A percentile compares a stretch with the other conserved stretches of the same genome.
Evolutionary conservation across 352 stramenopile species (phyloP).

Genomic region (Phytophthora ramorum): DNA sequence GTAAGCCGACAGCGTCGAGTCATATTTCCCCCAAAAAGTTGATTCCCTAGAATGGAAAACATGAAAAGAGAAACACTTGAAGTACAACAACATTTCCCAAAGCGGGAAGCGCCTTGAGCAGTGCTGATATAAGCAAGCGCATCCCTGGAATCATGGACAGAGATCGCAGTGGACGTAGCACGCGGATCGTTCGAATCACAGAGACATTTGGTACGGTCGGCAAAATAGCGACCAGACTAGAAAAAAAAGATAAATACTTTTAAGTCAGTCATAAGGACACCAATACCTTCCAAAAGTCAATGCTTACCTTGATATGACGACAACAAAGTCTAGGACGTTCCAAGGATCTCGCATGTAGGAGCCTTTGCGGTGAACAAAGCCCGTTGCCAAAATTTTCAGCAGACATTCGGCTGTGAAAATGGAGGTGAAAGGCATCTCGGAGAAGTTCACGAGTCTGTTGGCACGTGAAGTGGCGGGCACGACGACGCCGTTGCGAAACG

Average conservation of each 20-base stretch:
- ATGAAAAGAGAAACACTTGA: conserved; percentile 89
- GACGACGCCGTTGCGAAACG: conserved; percentile 42
- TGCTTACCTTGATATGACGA: conserved; percentile 89
- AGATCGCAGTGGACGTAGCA: conserved; percentile 88
- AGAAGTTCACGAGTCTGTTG: conserved; percentile 66
- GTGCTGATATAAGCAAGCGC: conserved; percentile 73
- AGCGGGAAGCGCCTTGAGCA: conserved; percentile 82
- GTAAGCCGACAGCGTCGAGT: conserved; percentile 77
- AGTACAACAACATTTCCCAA: conserved; percentile 89
- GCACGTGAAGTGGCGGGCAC: conserved; percentile 46
- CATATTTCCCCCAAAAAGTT: conserved; percentile 84
- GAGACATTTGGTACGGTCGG: conserved; percentile 76
- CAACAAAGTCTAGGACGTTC: conserved; percentile 93
- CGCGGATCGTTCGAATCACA: conserved; percentile 84
- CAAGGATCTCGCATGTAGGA: conserved; percentile 88
- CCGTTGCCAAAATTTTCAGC: conserved; percentile 92
- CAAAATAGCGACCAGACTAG: conserved; percentile 59
- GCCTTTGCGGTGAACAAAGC: conserved; percentile 61
- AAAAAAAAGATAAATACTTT: background rate
- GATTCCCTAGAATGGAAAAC: conserved; percentile 88
- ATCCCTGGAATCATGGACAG: conserved; percentile 89
- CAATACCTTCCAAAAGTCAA: background rate
- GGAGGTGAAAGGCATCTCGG: conserved; percentile 83
- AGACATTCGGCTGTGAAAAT: conserved; percentile 89
- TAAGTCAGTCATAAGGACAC: background rate